These are phyloP conservation scores for Amaranthus hypochondriacus DNA, from an alignment of 148 eudicot genomes.

Conservation along the genomic window DNA sequence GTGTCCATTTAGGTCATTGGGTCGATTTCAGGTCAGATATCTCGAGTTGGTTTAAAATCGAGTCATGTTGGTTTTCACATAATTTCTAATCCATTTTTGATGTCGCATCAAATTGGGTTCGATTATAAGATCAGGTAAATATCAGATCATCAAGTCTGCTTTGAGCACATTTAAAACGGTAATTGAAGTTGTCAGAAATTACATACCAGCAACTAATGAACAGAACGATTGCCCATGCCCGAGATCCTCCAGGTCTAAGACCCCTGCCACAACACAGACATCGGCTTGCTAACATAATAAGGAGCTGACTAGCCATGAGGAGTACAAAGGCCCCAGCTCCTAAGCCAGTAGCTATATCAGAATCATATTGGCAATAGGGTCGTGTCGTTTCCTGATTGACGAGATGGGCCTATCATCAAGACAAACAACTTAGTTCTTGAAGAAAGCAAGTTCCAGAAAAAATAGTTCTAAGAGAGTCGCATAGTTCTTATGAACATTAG, in stretches of 20 bases:
- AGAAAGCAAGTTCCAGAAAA: neutral
- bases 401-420: slow-evolving; percentile 40
- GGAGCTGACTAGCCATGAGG: slow-evolving; percentile 68
- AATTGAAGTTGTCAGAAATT: neutral
- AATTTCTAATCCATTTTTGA: no score
- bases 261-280: slow-evolving; percentile 92
- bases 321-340: slow-evolving; percentile 63
- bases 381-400: neutral
- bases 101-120: no score
- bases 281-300: slow-evolving; percentile 64
- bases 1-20: no score
- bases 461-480: neutral
- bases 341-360: slow-evolving; percentile 63
- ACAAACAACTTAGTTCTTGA: neutral
- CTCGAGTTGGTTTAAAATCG: no score
- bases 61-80: no score
- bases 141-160: no score
- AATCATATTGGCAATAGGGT: slow-evolving; percentile 54
- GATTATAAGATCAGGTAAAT: no score
- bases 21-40: no score
- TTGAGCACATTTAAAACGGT: no score
- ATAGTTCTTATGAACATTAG: no score
- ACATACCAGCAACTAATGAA: slow-evolving; percentile 81
- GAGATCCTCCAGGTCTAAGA: slow-evolving; percentile 62
- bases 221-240: slow-evolving; percentile 62